phyloP scores from a whole-genome alignment of 495 filamentous ascomycete genomes.

The Xylaria grammica region DNA sequence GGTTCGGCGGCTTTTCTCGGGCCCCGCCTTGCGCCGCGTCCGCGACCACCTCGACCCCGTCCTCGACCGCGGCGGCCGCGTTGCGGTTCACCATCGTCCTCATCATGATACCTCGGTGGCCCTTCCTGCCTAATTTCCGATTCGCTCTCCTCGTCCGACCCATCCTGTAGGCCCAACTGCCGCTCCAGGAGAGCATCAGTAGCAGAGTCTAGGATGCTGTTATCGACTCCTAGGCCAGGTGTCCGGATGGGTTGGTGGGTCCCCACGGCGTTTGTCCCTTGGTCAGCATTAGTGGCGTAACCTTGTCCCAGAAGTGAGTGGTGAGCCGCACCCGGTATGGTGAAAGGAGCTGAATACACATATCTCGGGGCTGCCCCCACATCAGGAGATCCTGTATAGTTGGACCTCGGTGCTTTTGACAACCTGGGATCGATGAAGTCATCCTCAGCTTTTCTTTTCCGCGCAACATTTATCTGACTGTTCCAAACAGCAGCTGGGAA shows the following conservation, averaged over 20 bases:
- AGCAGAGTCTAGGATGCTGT: slow-evolving; percentile 1
- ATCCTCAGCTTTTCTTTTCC: slow-evolving; percentile 39
- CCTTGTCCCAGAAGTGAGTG: background rate
- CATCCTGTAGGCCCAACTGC: slow-evolving; percentile 12
- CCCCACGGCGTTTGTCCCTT: background rate
- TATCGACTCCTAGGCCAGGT: background rate
- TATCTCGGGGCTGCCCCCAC: background rate
- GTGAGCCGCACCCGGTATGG: background rate
- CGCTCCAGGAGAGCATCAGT: slow-evolving; percentile 24
- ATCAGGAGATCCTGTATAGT: background rate
- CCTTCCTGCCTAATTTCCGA: slow-evolving; percentile 1
- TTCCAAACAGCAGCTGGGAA: background rate
- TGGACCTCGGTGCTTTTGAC: background rate
- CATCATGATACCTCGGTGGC: background rate
- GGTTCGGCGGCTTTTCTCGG: slow-evolving; percentile 76
- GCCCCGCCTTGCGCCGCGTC: slow-evolving; percentile 50
- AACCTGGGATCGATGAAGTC: slow-evolving; percentile 44
- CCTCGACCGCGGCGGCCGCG: slow-evolving; percentile 19
- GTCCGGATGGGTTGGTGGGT: background rate
- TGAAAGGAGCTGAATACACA: background rate
- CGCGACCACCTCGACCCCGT: slow-evolving; percentile 22
- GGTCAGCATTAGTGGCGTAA: background rate
- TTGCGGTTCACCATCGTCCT: slow-evolving; percentile 12
- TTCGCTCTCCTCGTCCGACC: slow-evolving; percentile 22
- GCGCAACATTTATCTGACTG: slow-evolving; percentile 24